Evolutionary conservation across 2,329 filamentous ascomycete genomes (phyloP).

Genomic region (Teratosphaeria nubilosa): DNA sequence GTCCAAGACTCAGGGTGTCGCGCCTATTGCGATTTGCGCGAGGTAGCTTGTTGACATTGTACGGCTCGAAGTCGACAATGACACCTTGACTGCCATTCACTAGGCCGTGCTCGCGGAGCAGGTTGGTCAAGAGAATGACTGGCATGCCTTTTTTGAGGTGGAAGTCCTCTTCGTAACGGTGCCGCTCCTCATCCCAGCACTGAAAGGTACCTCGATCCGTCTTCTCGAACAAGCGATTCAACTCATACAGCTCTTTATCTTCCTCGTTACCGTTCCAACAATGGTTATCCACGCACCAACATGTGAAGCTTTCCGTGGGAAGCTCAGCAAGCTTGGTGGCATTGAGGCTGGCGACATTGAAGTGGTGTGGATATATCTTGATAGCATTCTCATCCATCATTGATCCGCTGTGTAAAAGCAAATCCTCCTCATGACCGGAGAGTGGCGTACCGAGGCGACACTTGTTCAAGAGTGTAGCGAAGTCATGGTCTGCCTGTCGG

Average conservation of each 20-base stretch:
- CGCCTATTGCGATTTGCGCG: neutral
- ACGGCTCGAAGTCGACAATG: conserved; percentile 28
- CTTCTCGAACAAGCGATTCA: neutral
- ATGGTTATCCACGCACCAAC: neutral
- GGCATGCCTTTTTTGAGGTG: conserved; percentile 43
- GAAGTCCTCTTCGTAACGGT: conserved; percentile 37
- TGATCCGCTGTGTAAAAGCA: conserved; percentile 24
- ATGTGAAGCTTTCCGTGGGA: neutral
- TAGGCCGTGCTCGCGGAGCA: conserved; percentile 33
- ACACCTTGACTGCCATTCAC: conserved; percentile 42
- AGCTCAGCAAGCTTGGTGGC: neutral
- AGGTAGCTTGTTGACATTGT: neutral
- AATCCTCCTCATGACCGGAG: conserved; percentile 25
- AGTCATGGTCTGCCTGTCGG: conserved; percentile 44
- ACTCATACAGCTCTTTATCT: neutral
- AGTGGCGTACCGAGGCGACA: conserved; percentile 40
- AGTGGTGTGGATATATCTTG: neutral
- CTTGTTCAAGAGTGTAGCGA: conserved; percentile 47
- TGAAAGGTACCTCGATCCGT: neutral
- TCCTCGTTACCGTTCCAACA: neutral
- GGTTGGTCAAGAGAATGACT: conserved; percentile 43
- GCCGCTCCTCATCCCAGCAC: conserved; percentile 12
- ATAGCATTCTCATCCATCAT: neutral
- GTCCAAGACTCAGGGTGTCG: neutral
- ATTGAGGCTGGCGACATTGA: neutral